A percentile compares a stretch with the other conserved stretches of the same genome.
These are phyloP conservation scores for Lobosporangium transversale DNA, from an alignment of 192 early-diverging fungal genomes.

Conservation along the genomic window DNA sequence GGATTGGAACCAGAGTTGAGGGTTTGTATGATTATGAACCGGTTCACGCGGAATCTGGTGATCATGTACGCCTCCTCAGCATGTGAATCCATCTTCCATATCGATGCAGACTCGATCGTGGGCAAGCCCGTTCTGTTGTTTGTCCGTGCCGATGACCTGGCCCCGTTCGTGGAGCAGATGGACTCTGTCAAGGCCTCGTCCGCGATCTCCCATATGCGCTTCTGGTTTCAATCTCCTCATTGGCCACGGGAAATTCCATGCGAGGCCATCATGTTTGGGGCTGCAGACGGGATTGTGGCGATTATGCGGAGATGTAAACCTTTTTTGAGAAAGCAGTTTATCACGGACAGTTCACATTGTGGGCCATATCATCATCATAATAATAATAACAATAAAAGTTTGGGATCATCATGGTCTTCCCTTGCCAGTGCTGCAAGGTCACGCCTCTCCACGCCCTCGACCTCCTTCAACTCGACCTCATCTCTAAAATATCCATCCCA, in stretches of 20 bases:
- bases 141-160: constrained; percentile 38
- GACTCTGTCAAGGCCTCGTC: constrained; percentile 25
- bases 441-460: background rate
- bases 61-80: constrained; percentile 39
- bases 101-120: constrained; percentile 12
- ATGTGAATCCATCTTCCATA: constrained; percentile 2
- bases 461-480: background rate
- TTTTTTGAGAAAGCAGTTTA: constrained; percentile 7
- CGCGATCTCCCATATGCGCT: constrained; percentile 27
- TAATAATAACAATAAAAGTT: background rate
- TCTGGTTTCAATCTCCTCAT: constrained; percentile 38
- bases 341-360: background rate
- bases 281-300: constrained; percentile 16
- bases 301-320: constrained; percentile 7
- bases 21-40: constrained; percentile 44
- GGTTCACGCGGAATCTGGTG: constrained; percentile 10
- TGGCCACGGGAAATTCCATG: constrained; percentile 18
- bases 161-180: constrained; percentile 25
- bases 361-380: background rate
- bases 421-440: background rate
- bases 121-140: constrained; percentile 31
- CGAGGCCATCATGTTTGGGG: constrained; percentile 32
- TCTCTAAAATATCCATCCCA: background rate
- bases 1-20: constrained; percentile 25
- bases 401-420: background rate